Conservation (phyloP, 2,329 filamentous ascomycete genomes). For the Ophiognomonia clavigignenti-juglandacearum region DNA sequence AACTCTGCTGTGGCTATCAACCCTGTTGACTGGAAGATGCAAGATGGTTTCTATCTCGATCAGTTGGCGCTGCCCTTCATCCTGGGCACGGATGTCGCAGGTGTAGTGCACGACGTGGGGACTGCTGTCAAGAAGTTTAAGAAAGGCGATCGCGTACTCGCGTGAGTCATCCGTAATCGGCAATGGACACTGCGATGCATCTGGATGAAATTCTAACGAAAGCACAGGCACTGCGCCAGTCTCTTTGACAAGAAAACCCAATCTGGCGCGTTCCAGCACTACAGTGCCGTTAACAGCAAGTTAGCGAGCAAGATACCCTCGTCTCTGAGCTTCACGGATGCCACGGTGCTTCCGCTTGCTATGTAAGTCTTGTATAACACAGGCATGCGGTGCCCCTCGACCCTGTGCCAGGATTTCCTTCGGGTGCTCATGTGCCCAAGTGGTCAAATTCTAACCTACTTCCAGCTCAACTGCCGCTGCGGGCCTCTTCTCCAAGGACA, state of each 20-base stretch:
- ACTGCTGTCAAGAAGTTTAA: constrained; percentile 17
- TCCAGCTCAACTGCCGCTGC: constrained; percentile 7
- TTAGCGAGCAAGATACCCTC: constrained; percentile 1
- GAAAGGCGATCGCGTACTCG: constrained; percentile 20
- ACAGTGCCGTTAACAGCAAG: neutral
- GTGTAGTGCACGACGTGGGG: constrained; percentile 18
- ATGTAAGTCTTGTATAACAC: no score
- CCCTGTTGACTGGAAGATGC: constrained; percentile 23
- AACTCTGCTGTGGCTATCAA: constrained; percentile 22
- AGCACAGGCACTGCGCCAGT: constrained; percentile 5
- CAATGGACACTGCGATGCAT: no score
- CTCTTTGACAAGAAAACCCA: constrained; percentile 7
- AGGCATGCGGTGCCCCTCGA: no score
- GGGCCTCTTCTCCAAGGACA: constrained; percentile 6
- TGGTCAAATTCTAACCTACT: neutral
- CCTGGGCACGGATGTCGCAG: constrained; percentile 20
- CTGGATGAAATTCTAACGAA: no score
- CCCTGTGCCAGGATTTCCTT: no score
- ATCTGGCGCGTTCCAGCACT: constrained; percentile 15
- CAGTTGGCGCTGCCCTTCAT: constrained; percentile 19
- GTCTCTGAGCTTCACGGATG: constrained; percentile 5
- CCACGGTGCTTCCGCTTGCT: constrained; percentile 8
- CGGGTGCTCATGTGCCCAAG: neutral
- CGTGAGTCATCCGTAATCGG: no score
- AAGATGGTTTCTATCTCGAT: constrained; percentile 23